Conservation (phyloP, 257 asterid genomes). For the Solanum arcanum region DNA sequence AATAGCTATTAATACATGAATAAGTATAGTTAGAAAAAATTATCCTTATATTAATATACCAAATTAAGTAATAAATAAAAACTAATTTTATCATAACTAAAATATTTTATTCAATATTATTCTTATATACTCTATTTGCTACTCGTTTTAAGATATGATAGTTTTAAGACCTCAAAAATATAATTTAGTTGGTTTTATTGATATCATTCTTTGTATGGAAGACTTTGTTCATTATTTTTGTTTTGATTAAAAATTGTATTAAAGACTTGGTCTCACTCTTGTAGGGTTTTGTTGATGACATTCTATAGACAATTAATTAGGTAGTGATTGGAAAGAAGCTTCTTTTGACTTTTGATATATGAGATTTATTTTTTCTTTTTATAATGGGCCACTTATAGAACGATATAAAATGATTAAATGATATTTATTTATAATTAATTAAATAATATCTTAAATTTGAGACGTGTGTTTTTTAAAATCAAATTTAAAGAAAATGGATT, state of each 20-base stretch:
- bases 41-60: neutral
- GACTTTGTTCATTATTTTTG: neutral
- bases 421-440: neutral
- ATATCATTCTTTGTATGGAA: neutral
- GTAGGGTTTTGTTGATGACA: neutral
- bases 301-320: neutral
- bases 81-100: no score
- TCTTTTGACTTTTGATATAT: neutral
- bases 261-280: neutral
- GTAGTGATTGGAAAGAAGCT: neutral
- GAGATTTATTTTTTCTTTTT: neutral
- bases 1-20: neutral
- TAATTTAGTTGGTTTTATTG: neutral
- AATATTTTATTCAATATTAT: no score
- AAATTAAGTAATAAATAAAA: no score
- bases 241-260: neutral
- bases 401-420: neutral
- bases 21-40: no score
- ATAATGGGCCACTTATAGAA: neutral
- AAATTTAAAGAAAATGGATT: neutral
- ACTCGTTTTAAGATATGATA: no score
- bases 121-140: rapidly evolving
- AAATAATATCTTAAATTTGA: neutral
- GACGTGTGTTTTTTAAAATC: neutral
- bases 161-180: neutral